A percentile compares a stretch with the other conserved stretches of the same genome.
These are phyloP conservation scores for Populus ilicifolia DNA, from an alignment of 345 rosid species.

Conservation along the genomic window DNA sequence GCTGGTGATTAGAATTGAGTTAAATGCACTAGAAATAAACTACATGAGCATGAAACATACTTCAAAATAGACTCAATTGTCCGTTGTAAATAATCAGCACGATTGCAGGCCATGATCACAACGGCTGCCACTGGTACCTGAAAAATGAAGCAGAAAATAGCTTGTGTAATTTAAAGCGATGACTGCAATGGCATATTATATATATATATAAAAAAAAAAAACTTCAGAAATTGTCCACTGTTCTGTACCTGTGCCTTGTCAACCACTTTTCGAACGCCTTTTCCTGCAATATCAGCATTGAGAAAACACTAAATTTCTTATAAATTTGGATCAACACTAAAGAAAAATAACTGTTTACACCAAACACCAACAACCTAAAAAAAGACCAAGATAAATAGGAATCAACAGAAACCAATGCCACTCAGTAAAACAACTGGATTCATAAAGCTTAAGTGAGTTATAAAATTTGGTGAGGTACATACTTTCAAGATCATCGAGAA, in stretches of 20 bases:
- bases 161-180: constrained; percentile 13
- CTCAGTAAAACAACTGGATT: not conserved
- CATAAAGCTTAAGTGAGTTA: no score
- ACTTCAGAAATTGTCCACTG: not conserved
- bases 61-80: constrained; percentile 71
- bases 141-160: constrained; percentile 23
- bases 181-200: not conserved
- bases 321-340: not conserved
- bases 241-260: constrained; percentile 50
- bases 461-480: constrained; percentile 16
- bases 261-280: constrained; percentile 52
- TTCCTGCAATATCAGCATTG: constrained; percentile 51
- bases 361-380: not conserved
- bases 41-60: constrained; percentile 30
- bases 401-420: not conserved
- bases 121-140: constrained; percentile 86
- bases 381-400: not conserved
- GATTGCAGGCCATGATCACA: constrained; percentile 98
- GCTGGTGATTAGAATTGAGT: not conserved
- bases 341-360: not conserved
- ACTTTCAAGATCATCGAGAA: constrained; percentile 68
- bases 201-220: not conserved
- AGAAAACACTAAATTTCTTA: constrained; percentile 10
- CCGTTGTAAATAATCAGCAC: constrained; percentile 92
- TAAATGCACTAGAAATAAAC: constrained; percentile 4